Percentiles rank a stretch among this genome's conserved stretches.
phyloP scores from a whole-genome alignment of 352 stramenopile species.

The Globisporangium lucens region DNA sequence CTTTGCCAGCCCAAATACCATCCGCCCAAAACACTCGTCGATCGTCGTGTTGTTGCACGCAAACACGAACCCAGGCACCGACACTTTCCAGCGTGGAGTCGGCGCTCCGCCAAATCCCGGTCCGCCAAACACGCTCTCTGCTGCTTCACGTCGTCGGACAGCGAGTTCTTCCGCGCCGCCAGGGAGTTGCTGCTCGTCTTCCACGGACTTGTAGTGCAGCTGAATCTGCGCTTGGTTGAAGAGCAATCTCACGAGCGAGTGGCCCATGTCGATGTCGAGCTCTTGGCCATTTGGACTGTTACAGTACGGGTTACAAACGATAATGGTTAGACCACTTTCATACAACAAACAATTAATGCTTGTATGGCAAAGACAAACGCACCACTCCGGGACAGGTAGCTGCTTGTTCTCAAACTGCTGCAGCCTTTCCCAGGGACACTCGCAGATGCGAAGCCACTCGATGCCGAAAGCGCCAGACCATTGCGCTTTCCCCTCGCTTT shows the following conservation, averaged over 20 bases:
- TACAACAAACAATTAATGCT: background rate
- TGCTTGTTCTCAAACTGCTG: constrained; percentile 71
- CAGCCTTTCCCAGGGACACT: constrained; percentile 83
- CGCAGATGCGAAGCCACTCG: constrained; percentile 85
- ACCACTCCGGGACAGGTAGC: constrained; percentile 56
- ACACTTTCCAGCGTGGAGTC: constrained; percentile 37
- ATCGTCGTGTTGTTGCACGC: constrained; percentile 78
- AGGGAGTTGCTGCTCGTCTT: constrained; percentile 73
- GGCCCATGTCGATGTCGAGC: constrained; percentile 59
- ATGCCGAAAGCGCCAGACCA: constrained; percentile 70
- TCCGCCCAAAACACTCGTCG: constrained; percentile 84
- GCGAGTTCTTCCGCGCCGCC: constrained; percentile 77
- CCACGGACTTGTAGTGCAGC: constrained; percentile 78
- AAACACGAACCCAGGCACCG: constrained; percentile 76
- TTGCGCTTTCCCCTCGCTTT: constrained; percentile 37
- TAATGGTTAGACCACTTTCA: constrained; percentile 11
- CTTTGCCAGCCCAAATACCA: constrained; percentile 73
- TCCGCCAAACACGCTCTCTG: constrained; percentile 59
- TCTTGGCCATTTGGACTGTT: constrained; percentile 66
- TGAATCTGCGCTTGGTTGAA: constrained; percentile 84
- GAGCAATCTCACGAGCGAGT: constrained; percentile 68
- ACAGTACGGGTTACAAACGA: constrained; percentile 2
- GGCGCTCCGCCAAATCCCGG: constrained; percentile 28
- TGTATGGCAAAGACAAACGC: constrained; percentile 14
- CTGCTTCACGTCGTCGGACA: constrained; percentile 60